Conservation (phyloP, 805 yeast genomes). For the Saturnispora gosingensis region DNA sequence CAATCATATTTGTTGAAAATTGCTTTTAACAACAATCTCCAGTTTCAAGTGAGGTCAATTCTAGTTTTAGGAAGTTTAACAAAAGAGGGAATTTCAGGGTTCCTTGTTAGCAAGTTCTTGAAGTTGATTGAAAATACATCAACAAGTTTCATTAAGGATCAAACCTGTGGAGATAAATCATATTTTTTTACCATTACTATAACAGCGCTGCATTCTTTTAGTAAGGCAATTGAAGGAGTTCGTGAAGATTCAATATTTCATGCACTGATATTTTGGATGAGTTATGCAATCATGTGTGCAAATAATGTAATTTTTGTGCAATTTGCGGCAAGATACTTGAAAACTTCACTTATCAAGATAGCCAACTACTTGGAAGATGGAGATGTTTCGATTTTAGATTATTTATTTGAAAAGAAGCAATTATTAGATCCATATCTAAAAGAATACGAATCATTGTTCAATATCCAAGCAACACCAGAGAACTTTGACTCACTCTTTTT, state of each 20-base stretch:
- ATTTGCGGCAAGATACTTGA: conserved; percentile 28
- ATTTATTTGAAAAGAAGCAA: conserved; percentile 25
- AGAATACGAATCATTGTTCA: conserved; percentile 35
- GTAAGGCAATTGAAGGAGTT: conserved; percentile 42
- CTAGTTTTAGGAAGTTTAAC: conserved; percentile 63
- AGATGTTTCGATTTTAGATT: conserved; percentile 23
- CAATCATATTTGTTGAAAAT: conserved; percentile 53
- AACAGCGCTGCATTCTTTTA: conserved; percentile 35
- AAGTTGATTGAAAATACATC: conserved; percentile 17
- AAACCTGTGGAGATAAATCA: neutral
- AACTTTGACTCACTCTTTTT: conserved; percentile 47
- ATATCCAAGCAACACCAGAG: conserved; percentile 30
- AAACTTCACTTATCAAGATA: conserved; percentile 28
- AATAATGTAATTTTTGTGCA: conserved; percentile 24
- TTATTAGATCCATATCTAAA: conserved; percentile 34
- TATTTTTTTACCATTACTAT: conserved; percentile 16
- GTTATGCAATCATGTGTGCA: conserved; percentile 18
- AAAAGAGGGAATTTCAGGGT: conserved; percentile 52
- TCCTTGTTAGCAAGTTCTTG: conserved; percentile 26
- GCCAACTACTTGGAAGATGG: conserved; percentile 24
- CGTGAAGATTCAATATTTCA: conserved; percentile 36
- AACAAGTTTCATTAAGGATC: neutral
- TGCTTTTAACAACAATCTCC: conserved; percentile 45
- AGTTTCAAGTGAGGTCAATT: conserved; percentile 59
- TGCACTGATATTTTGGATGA: conserved; percentile 42